Evolutionary conservation across 2,329 filamentous ascomycete genomes (phyloP).

Genomic region (Epichloe baconii): DNA sequence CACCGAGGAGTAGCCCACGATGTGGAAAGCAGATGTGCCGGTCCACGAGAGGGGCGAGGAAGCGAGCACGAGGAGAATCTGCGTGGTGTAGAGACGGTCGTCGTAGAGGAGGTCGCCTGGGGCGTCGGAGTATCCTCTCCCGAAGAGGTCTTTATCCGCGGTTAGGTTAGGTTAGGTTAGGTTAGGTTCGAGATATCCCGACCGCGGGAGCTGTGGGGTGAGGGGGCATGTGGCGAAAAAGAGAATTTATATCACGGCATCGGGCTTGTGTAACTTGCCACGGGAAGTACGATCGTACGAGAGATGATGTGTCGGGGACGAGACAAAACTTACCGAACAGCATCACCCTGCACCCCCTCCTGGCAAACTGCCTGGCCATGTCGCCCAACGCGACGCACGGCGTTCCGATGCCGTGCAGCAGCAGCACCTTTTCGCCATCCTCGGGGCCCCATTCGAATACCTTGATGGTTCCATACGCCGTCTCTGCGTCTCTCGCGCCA

Average conservation of each 20-base stretch:
- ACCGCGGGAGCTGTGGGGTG: no score
- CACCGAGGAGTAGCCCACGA: constrained; percentile 78
- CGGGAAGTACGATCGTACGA: constrained; percentile 33
- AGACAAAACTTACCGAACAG: constrained; percentile 46
- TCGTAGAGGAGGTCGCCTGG: constrained; percentile 58
- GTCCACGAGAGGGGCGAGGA: constrained; percentile 61
- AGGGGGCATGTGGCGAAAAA: no score
- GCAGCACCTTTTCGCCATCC: constrained; percentile 55
- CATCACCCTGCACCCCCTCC: constrained; percentile 61
- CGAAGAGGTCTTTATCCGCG: constrained; percentile 46
- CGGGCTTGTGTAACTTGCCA: no score
- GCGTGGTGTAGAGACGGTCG: constrained; percentile 56
- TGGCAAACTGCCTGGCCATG: constrained; percentile 51
- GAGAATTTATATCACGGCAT: no score
- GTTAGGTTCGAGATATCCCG: no score
- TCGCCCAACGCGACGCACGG: constrained; percentile 57
- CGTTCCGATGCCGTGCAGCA: constrained; percentile 73
- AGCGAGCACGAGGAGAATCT: constrained; percentile 56
- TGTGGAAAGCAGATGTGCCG: constrained; percentile 40
- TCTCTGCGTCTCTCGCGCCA: constrained; percentile 53
- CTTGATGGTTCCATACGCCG: constrained; percentile 56
- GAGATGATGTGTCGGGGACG: constrained; percentile 37
- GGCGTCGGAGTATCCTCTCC: constrained; percentile 52
- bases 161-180: no score
- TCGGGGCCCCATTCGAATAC: constrained; percentile 74